Conservation (phyloP, 1,139 yeast species). For the Taiozyma sp. region DNA sequence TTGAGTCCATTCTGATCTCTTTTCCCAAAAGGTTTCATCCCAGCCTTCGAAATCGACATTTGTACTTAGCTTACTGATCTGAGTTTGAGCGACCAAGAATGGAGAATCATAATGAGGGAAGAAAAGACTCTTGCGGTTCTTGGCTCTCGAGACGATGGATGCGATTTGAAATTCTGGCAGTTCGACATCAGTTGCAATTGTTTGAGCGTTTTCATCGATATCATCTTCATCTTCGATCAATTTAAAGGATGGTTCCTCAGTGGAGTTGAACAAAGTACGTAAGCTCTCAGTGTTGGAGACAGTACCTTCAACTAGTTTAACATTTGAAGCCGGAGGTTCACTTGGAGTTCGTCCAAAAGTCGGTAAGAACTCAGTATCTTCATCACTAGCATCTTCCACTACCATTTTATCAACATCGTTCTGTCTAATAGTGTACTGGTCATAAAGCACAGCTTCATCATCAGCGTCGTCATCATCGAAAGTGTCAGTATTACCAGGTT, state of each 20-base stretch:
- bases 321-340: constrained; percentile 2
- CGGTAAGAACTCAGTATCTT: constrained; percentile 48
- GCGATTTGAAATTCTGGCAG: constrained; percentile 12
- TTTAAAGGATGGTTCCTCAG: constrained; percentile 29
- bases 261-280: constrained; percentile 58
- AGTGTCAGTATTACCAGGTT: constrained; percentile 9
- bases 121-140: constrained; percentile 52
- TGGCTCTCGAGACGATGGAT: constrained; percentile 13
- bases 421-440: neutral
- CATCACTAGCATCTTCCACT: constrained; percentile 15
- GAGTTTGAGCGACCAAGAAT: constrained; percentile 78
- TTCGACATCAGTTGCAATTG: constrained; percentile 16
- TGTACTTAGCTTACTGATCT: constrained; percentile 48
- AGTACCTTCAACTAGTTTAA: constrained; percentile 21
- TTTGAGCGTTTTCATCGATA: constrained; percentile 27
- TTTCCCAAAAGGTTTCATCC: constrained; percentile 77
- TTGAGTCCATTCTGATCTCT: constrained; percentile 74
- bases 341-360: constrained; percentile 34
- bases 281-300: constrained; percentile 50
- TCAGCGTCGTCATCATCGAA: constrained; percentile 35
- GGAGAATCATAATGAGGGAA: constrained; percentile 85
- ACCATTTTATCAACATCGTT: constrained; percentile 18
- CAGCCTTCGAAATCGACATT: constrained; percentile 45
- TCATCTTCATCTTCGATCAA: constrained; percentile 31
- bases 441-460: constrained; percentile 1